Evolutionary conservation across 2,329 filamentous ascomycete species (phyloP).

Genomic region (Huntiella savannae): DNA sequence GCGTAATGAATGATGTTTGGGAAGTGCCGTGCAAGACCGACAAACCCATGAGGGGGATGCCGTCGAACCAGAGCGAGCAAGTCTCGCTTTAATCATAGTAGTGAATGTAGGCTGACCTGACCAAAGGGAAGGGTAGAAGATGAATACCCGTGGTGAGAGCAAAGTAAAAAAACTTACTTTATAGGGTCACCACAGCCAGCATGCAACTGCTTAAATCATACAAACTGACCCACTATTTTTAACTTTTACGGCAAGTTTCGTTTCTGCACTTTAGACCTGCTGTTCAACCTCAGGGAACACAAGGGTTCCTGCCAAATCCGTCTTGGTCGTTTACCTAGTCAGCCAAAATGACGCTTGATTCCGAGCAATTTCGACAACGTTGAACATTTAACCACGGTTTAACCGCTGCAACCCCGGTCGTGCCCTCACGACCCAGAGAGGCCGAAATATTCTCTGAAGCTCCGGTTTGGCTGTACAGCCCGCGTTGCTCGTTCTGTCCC

Average conservation of each 20-base stretch:
- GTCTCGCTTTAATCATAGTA: conserved; percentile 12
- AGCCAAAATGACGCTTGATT: too few species aligned
- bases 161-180: neutral
- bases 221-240: too few species aligned
- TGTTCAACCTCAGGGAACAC: too few species aligned
- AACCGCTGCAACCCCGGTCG: conserved; percentile 6
- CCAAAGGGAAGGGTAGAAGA: neutral
- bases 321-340: too few species aligned
- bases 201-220: too few species aligned
- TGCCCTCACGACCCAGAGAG: conserved; percentile 6
- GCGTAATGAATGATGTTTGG: neutral
- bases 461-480: conserved; percentile 3
- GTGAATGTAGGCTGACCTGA: neutral
- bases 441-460: conserved; percentile 11
- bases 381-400: conserved; percentile 6
- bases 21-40: neutral
- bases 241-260: too few species aligned
- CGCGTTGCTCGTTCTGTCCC: conserved; percentile 4
- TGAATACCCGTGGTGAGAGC: neutral
- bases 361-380: too few species aligned
- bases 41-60: conserved; percentile 5
- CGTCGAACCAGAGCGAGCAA: neutral
- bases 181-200: too few species aligned
- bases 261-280: too few species aligned
- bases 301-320: too few species aligned